phyloP scores from a whole-genome alignment of 2,329 filamentous ascomycete species.

The Microsporum audouinii region DNA sequence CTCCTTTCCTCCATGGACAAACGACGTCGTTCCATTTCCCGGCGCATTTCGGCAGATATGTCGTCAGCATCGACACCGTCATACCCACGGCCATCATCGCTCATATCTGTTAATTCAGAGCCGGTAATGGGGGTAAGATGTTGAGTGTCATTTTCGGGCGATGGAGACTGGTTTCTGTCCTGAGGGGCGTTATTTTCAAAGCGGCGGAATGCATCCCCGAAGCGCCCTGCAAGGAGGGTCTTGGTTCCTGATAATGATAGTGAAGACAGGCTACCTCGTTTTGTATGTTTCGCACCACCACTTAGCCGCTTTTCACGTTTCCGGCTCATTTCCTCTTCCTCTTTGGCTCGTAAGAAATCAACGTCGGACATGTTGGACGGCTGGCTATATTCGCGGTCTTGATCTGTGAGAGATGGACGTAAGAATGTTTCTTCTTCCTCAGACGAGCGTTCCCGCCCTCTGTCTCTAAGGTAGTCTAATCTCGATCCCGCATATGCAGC shows the following conservation, averaged over 20 bases:
- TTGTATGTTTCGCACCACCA: conserved; percentile 51
- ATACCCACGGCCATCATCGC: conserved; percentile 55
- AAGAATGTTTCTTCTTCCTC: conserved; percentile 28
- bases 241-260: conserved; percentile 63
- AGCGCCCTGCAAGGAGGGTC: conserved; percentile 72
- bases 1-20: conserved; percentile 80
- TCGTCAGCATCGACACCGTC: conserved; percentile 52
- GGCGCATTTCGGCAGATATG: conserved; percentile 73
- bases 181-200: conserved; percentile 56
- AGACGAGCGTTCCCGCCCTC: conserved; percentile 47
- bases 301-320: conserved; percentile 46
- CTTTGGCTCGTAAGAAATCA: conserved; percentile 68
- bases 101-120: conserved; percentile 59
- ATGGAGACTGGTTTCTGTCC: conserved; percentile 31
- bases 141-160: conserved; percentile 35
- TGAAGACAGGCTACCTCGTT: conserved; percentile 60
- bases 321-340: conserved; percentile 50
- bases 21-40: conserved; percentile 73
- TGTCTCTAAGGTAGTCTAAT: conserved; percentile 69
- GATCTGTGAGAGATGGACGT: conserved; percentile 26
- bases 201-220: conserved; percentile 84
- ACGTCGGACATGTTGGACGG: conserved; percentile 60
- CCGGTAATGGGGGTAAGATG: conserved; percentile 59
- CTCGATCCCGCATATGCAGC: conserved; percentile 77
- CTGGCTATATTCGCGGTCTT: conserved; percentile 25